These are phyloP conservation scores for Zoysia pacifica DNA, from an alignment of 176 grass and related monocot genomes.

Conservation along the genomic window DNA sequence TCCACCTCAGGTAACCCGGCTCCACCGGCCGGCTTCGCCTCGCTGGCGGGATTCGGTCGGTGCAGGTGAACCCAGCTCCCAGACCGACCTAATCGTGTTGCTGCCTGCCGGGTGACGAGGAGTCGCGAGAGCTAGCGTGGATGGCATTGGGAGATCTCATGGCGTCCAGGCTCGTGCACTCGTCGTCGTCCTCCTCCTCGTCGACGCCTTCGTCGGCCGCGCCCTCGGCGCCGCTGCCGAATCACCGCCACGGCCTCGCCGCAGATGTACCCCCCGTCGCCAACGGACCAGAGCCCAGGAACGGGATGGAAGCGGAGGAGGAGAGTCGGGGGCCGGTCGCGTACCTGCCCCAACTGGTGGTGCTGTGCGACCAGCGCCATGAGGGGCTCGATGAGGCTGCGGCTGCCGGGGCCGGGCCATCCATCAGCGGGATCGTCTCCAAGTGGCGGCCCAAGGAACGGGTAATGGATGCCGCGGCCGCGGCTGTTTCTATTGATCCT, in stretches of 20 bases:
- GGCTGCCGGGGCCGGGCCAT: conserved; percentile 51
- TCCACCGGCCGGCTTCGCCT: conserved; percentile 6
- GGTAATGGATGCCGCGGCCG: conserved; percentile 51
- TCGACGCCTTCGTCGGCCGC: conserved; percentile 29
- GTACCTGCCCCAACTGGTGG: conserved; percentile 59
- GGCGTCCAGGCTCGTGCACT: conserved; percentile 82
- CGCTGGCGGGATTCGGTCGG: conserved; percentile 22
- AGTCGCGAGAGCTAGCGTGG: conserved; percentile 13
- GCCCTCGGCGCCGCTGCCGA: conserved; percentile 29
- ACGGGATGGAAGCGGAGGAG: conserved; percentile 16
- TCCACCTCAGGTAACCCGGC: background rate
- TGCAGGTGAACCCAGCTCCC: conserved; percentile 19
- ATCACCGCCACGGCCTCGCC: conserved; percentile 25
- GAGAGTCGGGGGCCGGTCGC: conserved; percentile 37
- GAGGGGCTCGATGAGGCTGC: conserved; percentile 67
- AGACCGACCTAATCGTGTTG: conserved; percentile 19
- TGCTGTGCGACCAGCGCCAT: conserved; percentile 76
- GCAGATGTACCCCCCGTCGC: conserved; percentile 30
- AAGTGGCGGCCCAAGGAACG: conserved; percentile 94
- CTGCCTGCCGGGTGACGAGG: conserved; percentile 26
- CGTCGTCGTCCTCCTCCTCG: conserved; percentile 13
- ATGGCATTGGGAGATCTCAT: conserved; percentile 99
- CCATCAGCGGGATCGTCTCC: conserved; percentile 73
- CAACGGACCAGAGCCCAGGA: conserved; percentile 33
- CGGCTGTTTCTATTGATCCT: background rate